Evolutionary conservation across 768 basidiomycete genomes (phyloP).

Genomic region (Sporobolomyces roseus): DNA sequence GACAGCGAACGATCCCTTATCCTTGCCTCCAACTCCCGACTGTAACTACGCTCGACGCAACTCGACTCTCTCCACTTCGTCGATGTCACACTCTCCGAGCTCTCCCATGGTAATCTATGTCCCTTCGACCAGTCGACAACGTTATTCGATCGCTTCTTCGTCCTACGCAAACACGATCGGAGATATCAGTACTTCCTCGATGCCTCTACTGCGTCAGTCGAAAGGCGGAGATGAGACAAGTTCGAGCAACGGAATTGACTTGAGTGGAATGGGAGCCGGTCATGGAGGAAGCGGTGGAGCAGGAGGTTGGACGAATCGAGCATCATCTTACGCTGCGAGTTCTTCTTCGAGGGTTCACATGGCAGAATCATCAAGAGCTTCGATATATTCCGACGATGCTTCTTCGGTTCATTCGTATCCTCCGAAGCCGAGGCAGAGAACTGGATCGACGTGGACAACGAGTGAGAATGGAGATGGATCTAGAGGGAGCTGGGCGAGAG

Average conservation of each 20-base stretch:
- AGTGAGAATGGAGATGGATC: slow-evolving; percentile 11
- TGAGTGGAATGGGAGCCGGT: neutral
- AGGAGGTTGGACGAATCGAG: too few relatives aligned
- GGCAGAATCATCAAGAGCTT: slow-evolving; percentile 12
- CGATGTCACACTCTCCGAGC: slow-evolving; percentile 18
- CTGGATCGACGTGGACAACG: neutral
- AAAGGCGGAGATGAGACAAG: slow-evolving; percentile 2
- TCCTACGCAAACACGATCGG: slow-evolving; percentile 32
- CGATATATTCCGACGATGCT: slow-evolving; percentile 18
- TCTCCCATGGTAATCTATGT: slow-evolving; percentile 5
- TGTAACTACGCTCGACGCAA: slow-evolving; percentile 17
- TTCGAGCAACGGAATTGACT: neutral
- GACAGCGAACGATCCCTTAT: neutral
- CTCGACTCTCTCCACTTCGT: slow-evolving; percentile 22
- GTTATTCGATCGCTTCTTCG: slow-evolving; percentile 22
- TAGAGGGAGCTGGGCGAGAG: slow-evolving; percentile 14
- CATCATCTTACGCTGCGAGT: neutral
- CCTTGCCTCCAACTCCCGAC: neutral
- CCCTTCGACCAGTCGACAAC: neutral
- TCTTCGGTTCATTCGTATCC: slow-evolving; percentile 36
- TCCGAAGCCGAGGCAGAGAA: slow-evolving; percentile 24
- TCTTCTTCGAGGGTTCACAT: slow-evolving; percentile 3
- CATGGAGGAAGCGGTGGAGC: too few relatives aligned
- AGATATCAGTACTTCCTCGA: slow-evolving; percentile 18
- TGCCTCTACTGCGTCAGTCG: slow-evolving; percentile 25